Evolutionary conservation across 768 basidiomycete genomes (phyloP).

Genomic region (Fibroporia radiculosa): DNA sequence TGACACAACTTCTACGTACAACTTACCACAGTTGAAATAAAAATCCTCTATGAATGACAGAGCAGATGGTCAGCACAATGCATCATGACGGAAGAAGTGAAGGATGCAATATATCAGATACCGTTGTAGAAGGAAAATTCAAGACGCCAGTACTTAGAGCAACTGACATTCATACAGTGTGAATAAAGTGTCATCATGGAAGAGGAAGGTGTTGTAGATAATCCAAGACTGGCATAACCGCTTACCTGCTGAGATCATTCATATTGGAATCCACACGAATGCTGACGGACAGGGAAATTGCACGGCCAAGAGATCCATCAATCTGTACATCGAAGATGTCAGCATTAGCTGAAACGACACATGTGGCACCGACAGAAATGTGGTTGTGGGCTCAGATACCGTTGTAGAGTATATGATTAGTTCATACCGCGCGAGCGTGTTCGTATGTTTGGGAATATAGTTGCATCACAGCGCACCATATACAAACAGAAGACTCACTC

Average conservation of each 20-base stretch:
- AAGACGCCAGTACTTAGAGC: conserved; percentile 35
- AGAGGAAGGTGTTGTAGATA: too few relatives aligned
- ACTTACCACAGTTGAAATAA: too few relatives aligned
- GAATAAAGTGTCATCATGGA: conserved; percentile 37
- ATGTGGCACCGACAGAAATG: neutral
- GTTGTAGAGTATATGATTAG: conserved; percentile 16
- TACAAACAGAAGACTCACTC: conserved; percentile 4
- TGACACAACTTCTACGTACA: too few relatives aligned
- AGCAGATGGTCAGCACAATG: too few relatives aligned
- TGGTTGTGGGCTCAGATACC: conserved; percentile 15
- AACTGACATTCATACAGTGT: conserved; percentile 63
- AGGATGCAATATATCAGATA: conserved; percentile 49
- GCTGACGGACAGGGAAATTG: too few relatives aligned
- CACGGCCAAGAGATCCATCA: too few relatives aligned
- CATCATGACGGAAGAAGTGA: neutral
- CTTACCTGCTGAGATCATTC: too few relatives aligned
- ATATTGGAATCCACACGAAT: too few relatives aligned
- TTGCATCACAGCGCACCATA: conserved; percentile 9
- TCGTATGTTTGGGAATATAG: conserved; percentile 20
- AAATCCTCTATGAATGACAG: too few relatives aligned
- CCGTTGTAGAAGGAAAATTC: conserved; percentile 72
- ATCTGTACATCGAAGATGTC: too few relatives aligned
- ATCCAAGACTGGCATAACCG: too few relatives aligned
- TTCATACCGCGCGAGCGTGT: conserved; percentile 15
- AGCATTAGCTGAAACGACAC: neutral